Evolutionary conservation across 441 rosid genomes (phyloP).

Genomic region (Gossypium aridum): DNA sequence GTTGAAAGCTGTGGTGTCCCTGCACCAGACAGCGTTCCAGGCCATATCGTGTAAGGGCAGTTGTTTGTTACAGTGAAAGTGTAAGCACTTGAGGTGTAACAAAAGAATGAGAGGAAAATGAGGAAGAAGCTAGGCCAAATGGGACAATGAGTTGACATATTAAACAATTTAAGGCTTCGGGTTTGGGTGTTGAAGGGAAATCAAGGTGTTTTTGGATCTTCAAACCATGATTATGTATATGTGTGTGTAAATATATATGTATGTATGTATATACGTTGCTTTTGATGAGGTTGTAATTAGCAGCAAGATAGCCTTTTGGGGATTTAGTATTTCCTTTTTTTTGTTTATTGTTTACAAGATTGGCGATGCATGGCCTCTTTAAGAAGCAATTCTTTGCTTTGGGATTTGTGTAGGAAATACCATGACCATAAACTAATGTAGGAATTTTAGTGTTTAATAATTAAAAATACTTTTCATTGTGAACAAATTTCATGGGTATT

Average conservation of each 20-base stretch:
- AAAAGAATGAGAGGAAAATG: neutral
- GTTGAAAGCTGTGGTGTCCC: constrained; percentile 4
- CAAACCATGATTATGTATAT: neutral
- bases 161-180: neutral
- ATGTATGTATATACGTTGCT: neutral
- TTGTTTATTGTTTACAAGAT: too few relatives aligned
- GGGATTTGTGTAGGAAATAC: neutral
- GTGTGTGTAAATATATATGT: neutral
- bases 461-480: neutral
- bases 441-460: neutral
- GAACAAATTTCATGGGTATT: neutral
- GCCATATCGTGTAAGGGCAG: constrained; percentile 11
- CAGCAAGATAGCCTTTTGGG: neutral
- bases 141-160: neutral
- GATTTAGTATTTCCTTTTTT: neutral
- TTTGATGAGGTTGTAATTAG: neutral
- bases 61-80: constrained; percentile 1
- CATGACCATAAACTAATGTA: neutral
- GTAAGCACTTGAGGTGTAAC: neutral
- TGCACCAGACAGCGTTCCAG: constrained; percentile 8
- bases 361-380: neutral
- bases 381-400: neutral
- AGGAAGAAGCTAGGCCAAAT: neutral
- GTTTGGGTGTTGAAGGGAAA: neutral
- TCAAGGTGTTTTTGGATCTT: neutral